Evolutionary conservation across 1,139 yeast genomes (phyloP), one percentile per base, ranked within the genome.

Genomic region (Lodderomyces margitis): DNA sequence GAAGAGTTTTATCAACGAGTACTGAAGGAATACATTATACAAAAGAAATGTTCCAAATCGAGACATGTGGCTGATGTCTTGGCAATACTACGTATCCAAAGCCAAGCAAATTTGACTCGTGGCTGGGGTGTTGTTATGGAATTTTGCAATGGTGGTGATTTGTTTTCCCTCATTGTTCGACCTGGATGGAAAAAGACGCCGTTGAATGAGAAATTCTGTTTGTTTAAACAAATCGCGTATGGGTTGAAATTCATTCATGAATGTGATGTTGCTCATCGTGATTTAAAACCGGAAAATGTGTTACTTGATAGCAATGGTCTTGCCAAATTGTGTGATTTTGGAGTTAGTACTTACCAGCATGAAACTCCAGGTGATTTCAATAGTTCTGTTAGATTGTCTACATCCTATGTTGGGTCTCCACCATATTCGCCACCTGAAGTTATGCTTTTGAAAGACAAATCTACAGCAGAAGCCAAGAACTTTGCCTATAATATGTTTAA

Each of bases 341-440:
- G 94, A 44, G 83, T 82, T 16, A 77, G 87, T 44, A 83, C 77
- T 41, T 78, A 72, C 59, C 86, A 81, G 17, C 84, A 81, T 58
- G 74, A 63, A 40, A 65, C 59, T n/a, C 78, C 78, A 0, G 76
- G 76, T 1, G 80, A 83, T 59, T 67, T 78, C 15, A 52, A 63
- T 1, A 67, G 79, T 19, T 74, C 76, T 3, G 51, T 81, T 3
- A 74, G 70, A 49, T 45, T 61, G 28, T 71, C 76, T 12, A 61
- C 70, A 12, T 58, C 77, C 3, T 75, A 75, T 61, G 83, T 84
- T 39, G 94, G 94, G 1, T 83, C 91, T 2, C 88, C 92, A 3
- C 92, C 92, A 3, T 85, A 83, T 57, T 78, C 84, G 10, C 82
- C 92, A 4, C 94, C 94, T 0, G 92, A 85, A 57, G 87, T 83